phyloP scores from a whole-genome alignment of 176 grass and related monocot genomes.

The Guadua angustifolia region DNA sequence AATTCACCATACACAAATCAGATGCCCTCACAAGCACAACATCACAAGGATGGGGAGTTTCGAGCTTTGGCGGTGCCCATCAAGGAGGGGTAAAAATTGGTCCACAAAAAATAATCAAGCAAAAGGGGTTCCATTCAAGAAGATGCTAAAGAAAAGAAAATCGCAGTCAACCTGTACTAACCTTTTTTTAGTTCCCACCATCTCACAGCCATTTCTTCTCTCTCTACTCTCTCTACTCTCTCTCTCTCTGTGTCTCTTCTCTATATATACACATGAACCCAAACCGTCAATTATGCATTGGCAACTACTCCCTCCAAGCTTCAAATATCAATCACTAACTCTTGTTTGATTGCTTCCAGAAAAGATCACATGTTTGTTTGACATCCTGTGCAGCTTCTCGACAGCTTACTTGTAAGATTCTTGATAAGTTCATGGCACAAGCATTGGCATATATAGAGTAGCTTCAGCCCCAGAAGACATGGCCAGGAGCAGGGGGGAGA shows the following conservation, averaged over 20 bases:
- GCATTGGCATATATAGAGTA: neutral
- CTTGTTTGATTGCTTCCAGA: neutral
- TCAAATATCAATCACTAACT: neutral
- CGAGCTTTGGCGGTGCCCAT: slow-evolving; percentile 38
- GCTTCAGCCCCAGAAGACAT: neutral
- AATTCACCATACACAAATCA: neutral
- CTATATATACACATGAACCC: neutral
- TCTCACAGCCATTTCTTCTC: neutral
- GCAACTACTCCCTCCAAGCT: neutral
- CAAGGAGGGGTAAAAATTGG: slow-evolving; percentile 37
- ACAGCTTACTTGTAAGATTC: neutral
- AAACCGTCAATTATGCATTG: neutral
- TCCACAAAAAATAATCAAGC: slow-evolving; percentile 1
- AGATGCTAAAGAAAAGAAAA: slow-evolving; percentile 6
- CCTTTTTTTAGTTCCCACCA: slow-evolving; percentile 30
- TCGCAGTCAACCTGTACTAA: slow-evolving; percentile 50
- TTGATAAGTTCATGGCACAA: neutral
- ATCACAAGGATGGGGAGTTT: neutral
- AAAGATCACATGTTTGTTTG: neutral
- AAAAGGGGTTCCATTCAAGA: slow-evolving; percentile 32
- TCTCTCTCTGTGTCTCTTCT: neutral
- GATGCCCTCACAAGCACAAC: neutral
- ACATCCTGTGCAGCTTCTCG: neutral
- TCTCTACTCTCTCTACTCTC: neutral
- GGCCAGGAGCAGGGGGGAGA: slow-evolving; percentile 35